Conservation (phyloP, 208 protist species). For the Acanthamoeba sp. region DNA sequence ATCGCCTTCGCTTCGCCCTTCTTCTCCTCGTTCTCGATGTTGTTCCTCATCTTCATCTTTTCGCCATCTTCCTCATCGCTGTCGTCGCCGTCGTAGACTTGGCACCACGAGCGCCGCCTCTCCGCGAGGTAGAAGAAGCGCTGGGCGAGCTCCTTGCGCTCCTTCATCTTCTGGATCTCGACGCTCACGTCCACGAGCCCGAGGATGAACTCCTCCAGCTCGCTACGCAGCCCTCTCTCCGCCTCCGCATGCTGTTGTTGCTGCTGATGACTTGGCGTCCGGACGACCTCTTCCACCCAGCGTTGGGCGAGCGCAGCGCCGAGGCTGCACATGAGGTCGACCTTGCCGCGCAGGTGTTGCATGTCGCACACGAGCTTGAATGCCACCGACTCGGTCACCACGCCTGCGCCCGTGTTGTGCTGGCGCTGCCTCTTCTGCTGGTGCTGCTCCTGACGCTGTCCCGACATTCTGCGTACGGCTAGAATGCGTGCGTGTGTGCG, state of each 20-base stretch:
- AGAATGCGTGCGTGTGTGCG: neutral
- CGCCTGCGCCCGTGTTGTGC: neutral
- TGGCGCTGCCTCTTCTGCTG: neutral
- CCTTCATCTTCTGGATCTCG: conserved; percentile 4
- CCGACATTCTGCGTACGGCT: neutral
- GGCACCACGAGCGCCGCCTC: neutral
- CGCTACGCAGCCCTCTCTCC: neutral
- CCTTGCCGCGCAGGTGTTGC: conserved; percentile 36
- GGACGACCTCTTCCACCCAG: conserved; percentile 29
- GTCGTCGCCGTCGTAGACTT: neutral
- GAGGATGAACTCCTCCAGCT: conserved; percentile 27
- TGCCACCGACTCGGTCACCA: conserved; percentile 28
- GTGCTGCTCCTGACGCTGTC: neutral
- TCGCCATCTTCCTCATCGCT: neutral
- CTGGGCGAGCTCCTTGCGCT: neutral
- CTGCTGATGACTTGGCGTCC: neutral
- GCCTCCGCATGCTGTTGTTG: neutral
- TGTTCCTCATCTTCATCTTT: neutral
- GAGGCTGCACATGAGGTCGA: conserved; percentile 4
- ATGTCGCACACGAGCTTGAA: conserved; percentile 52
- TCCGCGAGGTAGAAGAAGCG: conserved; percentile 24
- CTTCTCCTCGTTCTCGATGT: neutral
- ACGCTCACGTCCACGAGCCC: conserved; percentile 11
- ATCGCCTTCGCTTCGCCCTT: neutral
- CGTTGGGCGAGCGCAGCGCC: neutral